phyloP scores from a whole-genome alignment of 495 filamentous ascomycete genomes.

The Jackrogersella multiformis region DNA sequence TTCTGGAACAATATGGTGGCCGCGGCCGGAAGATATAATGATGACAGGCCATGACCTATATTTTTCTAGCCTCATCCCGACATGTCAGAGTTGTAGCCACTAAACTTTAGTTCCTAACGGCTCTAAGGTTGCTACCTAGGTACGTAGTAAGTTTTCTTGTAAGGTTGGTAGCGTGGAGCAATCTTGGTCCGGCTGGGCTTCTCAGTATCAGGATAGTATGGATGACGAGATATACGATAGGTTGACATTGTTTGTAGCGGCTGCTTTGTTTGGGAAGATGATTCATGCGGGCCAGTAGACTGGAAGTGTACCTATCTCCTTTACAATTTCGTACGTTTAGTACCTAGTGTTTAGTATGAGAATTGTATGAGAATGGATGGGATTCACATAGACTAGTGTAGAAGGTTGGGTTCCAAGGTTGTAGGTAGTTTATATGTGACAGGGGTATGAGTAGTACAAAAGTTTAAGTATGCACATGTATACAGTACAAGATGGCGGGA shows the following conservation, averaged over 20 bases:
- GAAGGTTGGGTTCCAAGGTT: constrained; percentile 25
- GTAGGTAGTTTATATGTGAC: neutral
- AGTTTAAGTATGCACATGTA: neutral
- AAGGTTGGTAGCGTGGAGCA: constrained; percentile 26
- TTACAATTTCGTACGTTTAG: neutral
- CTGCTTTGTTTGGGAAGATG: constrained; percentile 29
- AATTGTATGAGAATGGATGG: neutral
- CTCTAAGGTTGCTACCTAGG: no score
- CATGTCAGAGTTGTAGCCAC: constrained; percentile 13
- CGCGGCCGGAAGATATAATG: constrained; percentile 18
- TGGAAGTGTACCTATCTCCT: constrained; percentile 1
- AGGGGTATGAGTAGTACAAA: neutral
- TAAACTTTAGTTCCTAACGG: constrained; percentile 4
- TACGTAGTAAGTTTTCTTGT: constrained; percentile 13
- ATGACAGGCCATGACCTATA: neutral
- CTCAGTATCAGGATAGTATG: constrained; percentile 13
- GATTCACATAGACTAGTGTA: neutral
- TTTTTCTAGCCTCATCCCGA: constrained; percentile 26
- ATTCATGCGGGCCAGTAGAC: constrained; percentile 33
- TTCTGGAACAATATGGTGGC: constrained; percentile 16
- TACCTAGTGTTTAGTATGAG: neutral
- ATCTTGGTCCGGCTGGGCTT: constrained; percentile 15
- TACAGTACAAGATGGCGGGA: constrained; percentile 22
- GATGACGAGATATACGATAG: constrained; percentile 32
- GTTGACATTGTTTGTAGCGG: constrained; percentile 32